These are phyloP conservation scores for Podospora fimiseda DNA, from an alignment of 495 filamentous ascomycete genomes.

Conservation along the genomic window DNA sequence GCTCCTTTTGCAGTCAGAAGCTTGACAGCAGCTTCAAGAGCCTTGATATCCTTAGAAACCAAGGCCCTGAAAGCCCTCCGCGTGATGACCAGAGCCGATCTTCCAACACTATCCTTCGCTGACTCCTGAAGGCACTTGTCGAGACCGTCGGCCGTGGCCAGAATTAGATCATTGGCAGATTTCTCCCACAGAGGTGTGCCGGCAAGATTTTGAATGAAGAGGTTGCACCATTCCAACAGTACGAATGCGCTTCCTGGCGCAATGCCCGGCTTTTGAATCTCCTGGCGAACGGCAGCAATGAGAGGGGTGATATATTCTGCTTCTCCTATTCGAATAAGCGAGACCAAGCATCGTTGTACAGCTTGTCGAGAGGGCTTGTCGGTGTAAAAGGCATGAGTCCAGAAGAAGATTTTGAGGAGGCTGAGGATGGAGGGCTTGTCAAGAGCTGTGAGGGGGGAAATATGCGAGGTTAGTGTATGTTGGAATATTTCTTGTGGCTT, in stretches of 20 bases:
- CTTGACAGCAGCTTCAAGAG: conserved; percentile 56
- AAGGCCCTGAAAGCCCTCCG: conserved; percentile 66
- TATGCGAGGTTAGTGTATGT: neutral
- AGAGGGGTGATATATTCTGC: conserved; percentile 54
- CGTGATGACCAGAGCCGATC: conserved; percentile 64
- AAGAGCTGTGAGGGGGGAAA: conserved; percentile 26
- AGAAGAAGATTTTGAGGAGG: conserved; percentile 67
- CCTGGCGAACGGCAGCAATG: conserved; percentile 50
- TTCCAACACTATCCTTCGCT: conserved; percentile 51
- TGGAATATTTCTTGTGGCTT: neutral
- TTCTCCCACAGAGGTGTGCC: conserved; percentile 54
- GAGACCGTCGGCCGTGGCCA: conserved; percentile 58
- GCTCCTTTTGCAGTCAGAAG: conserved; percentile 60
- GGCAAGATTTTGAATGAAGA: conserved; percentile 58
- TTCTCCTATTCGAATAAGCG: conserved; percentile 50
- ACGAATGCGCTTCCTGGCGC: conserved; percentile 77
- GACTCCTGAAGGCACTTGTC: conserved; percentile 66
- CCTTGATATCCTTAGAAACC: conserved; percentile 54
- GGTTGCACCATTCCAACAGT: conserved; percentile 81
- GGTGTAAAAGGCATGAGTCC: conserved; percentile 78
- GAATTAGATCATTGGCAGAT: conserved; percentile 56
- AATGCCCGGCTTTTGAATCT: conserved; percentile 67
- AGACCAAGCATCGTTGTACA: conserved; percentile 66
- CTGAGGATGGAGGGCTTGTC: conserved; percentile 28
- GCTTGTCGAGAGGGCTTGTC: conserved; percentile 79